Percentiles rank a stretch among this genome's conserved stretches.
Conservation (phyloP, 305 asterid species). For the Fraxinus albicans region DNA sequence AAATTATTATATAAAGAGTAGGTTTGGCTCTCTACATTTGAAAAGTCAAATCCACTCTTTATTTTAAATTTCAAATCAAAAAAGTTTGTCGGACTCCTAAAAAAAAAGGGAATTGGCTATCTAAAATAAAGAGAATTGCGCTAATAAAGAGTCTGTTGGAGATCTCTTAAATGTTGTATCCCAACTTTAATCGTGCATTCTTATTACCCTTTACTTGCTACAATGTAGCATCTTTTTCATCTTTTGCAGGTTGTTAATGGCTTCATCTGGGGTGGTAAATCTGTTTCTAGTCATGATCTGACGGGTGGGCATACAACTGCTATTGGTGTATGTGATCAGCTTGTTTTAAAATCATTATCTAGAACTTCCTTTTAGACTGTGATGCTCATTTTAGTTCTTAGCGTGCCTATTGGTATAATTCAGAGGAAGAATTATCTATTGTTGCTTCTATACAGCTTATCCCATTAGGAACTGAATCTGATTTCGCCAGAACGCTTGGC, state of each 20-base stretch:
- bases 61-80: background rate
- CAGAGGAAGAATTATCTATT: constrained; percentile 17
- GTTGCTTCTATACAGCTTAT: constrained; percentile 60
- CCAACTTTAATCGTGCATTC: background rate
- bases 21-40: background rate
- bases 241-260: constrained; percentile 77
- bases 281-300: constrained; percentile 51
- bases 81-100: background rate
- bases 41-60: background rate
- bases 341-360: constrained; percentile 6
- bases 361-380: constrained; percentile 2
- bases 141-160: background rate
- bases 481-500: constrained; percentile 83
- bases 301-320: constrained; percentile 50
- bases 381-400: constrained; percentile 16
- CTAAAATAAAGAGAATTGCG: background rate
- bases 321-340: constrained; percentile 68
- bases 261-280: constrained; percentile 76
- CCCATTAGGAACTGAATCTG: constrained; percentile 92
- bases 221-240: background rate
- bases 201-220: background rate
- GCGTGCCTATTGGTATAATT: constrained; percentile 12
- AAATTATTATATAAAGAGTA: background rate
- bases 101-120: background rate
- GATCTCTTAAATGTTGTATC: background rate